Evolutionary conservation across 768 basidiomycete genomes (phyloP), one percentile per base, ranked within the genome.

Genomic region (Russula sp.): DNA sequence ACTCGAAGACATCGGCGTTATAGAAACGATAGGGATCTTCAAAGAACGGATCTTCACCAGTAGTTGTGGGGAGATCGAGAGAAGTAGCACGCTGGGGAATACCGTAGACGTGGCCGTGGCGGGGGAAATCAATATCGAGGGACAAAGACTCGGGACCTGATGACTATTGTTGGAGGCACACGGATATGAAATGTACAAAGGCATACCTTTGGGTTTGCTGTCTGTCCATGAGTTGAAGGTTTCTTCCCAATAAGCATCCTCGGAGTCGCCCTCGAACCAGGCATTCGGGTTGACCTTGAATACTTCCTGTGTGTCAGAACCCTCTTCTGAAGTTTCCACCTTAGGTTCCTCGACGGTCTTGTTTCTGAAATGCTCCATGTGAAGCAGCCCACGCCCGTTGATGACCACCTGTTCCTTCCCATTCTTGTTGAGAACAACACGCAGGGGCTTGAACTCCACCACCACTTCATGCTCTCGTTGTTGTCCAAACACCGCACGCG

Each of bases 1-100:
- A 98, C 75, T 99, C 96, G 72, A 98, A 99, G 47, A 98, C 94
- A 70, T 99, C 97, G 56, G 88, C 77, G 71, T 99, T 99, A 77
- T 88, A 97, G 3, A 99, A 84, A 31, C 97, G 85, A 76, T 95
- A 98, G 0, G 97, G 97, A 37, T 98, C 97, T 2, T 82, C 80
- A 76, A 88, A 98, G 55, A 80, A 78, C 4, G 89, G 78, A 44
- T 84, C 77, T 27, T 91, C 85, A 65, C 94, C 92, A 1, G 85
- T 82, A 2, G 97, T 99, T 5, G 89, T 84, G 10, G 94, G 95
- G 6, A 99, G 83, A 31, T 89, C 89, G 47, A 99, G 80, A 27
- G 85, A 84, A 3, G 95, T 92, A 14, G 97, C 96, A 67, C 95
- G 97, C 74, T 99, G 92, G 11, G 97, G 95, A 48, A 99, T 95